phyloP scores from a whole-genome alignment of 2,329 filamentous ascomycete genomes.

The Macroventuria anomochaeta region DNA sequence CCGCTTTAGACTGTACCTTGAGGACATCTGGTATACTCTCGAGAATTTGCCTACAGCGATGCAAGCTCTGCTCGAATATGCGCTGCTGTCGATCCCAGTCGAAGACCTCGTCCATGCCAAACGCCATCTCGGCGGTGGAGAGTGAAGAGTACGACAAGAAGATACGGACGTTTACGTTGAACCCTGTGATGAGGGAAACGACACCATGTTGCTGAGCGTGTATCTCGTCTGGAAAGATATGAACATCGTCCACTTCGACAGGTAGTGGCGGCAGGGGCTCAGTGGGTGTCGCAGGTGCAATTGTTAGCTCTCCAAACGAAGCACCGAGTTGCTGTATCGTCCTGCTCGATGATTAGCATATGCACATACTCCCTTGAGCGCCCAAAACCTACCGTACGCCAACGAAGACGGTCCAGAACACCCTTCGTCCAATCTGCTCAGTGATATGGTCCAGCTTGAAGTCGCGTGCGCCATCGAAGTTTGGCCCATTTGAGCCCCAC shows the following conservation, averaged over 20 bases:
- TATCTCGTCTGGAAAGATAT: conserved; percentile 74
- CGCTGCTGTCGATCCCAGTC: conserved; percentile 79
- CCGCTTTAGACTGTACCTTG: conserved; percentile 59
- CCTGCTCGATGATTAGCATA: conserved; percentile 50
- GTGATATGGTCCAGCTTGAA: conserved; percentile 54
- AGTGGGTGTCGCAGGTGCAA: conserved; percentile 76
- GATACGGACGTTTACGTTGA: conserved; percentile 79
- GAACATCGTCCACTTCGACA: conserved; percentile 82
- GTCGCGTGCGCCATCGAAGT: conserved; percentile 47
- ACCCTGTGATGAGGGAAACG: conserved; percentile 76
- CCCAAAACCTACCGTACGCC: conserved; percentile 64
- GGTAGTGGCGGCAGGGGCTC: conserved; percentile 82
- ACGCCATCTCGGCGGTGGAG: conserved; percentile 80
- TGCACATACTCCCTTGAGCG: conserved; percentile 67
- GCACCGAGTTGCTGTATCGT: conserved; percentile 80
- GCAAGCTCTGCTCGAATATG: conserved; percentile 73
- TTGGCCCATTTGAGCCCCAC: conserved; percentile 46
- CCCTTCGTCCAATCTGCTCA: conserved; percentile 61
- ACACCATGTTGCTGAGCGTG: conserved; percentile 71
- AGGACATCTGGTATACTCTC: conserved; percentile 73
- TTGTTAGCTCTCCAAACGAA: conserved; percentile 72
- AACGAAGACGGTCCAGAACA: conserved; percentile 85
- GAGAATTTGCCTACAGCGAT: conserved; percentile 72
- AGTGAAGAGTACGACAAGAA: conserved; percentile 82
- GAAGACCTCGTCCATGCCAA: conserved; percentile 77